Base-by-base conservation (phyloP, 2,329 filamentous ascomycete species). In the Hypoxylon sp. region DNA sequence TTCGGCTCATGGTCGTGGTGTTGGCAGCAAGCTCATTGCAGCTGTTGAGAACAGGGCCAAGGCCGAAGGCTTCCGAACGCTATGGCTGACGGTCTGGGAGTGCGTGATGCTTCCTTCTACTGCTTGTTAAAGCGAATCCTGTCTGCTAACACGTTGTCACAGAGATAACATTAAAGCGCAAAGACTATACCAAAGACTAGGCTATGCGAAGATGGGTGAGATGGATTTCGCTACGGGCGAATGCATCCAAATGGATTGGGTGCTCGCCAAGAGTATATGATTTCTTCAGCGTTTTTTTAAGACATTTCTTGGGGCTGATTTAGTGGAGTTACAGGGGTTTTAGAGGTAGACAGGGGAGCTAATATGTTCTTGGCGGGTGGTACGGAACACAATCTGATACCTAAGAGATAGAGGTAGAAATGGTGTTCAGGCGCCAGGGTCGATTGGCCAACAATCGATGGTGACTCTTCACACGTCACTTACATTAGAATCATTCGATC, bases 21-120 rank as follows among this genome's bases (percentile, higher is more conserved):
- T 78, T 30, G 77, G 77, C 10, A 74, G 60, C 46, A 72, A 62
- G 62, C 74, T 79, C 13, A 70, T 76, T 48, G 67, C 68, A 1
- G 71, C 67, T 0, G 71, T 77, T 2, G 76, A 77, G 64, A 44
- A 20, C 1, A 69, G 57, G 53, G 77, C 77, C 2, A 72, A 72
- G 31, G 71, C 65, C 14, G 73, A 76, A 61, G 75, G 76, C 13
- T 76, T 75, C 64, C 44, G 66, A 55, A 44, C 69, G 27, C 37
- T 79, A 7, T 78, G 76, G 76, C 50, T 79, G 33, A 73, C 71
- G 2, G 77, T 78, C 1, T 79, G 75, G 75, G 75, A 78, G 56
- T 35, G n/a, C 14, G 49, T 20, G 2, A 6, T n/a, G n/a, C 25
- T 14, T 25, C 22, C 25, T 14, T 25, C 22, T 31, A 6, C 7